A percentile compares a stretch with the other conserved stretches of the same genome.
Evolutionary conservation across 169 alveolate genomes (phyloP).

Genomic region (Plasmodium gonderi): DNA sequence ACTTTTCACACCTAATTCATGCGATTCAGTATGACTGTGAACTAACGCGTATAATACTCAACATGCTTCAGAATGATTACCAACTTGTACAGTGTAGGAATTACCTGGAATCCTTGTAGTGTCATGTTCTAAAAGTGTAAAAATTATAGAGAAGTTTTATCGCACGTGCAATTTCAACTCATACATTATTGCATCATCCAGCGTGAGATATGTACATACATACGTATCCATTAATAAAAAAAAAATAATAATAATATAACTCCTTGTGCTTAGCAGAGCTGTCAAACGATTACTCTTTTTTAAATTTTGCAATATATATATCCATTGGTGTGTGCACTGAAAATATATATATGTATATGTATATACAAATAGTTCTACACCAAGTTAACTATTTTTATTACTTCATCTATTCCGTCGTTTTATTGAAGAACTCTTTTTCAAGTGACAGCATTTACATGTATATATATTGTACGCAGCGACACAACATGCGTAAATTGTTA

Average conservation of each 20-base stretch:
- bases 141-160: background rate
- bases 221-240: background rate
- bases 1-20: constrained; percentile 60
- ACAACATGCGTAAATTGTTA: background rate
- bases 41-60: constrained; percentile 41
- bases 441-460: no score
- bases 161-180: background rate
- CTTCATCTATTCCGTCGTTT: background rate
- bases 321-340: background rate
- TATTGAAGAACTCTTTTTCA: background rate
- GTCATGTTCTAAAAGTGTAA: background rate
- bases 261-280: background rate
- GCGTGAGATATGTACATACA: background rate
- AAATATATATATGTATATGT: background rate
- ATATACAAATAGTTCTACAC: background rate
- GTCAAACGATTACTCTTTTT: background rate
- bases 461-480: no score
- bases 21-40: constrained; percentile 76
- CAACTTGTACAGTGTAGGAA: constrained; percentile 14
- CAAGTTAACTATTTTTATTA: background rate
- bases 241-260: background rate
- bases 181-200: background rate
- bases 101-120: constrained; percentile 19
- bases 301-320: background rate
- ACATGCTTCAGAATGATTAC: constrained; percentile 13